Conservation (phyloP, 176 grass and related monocot species). For the Puya raimondii region DNA sequence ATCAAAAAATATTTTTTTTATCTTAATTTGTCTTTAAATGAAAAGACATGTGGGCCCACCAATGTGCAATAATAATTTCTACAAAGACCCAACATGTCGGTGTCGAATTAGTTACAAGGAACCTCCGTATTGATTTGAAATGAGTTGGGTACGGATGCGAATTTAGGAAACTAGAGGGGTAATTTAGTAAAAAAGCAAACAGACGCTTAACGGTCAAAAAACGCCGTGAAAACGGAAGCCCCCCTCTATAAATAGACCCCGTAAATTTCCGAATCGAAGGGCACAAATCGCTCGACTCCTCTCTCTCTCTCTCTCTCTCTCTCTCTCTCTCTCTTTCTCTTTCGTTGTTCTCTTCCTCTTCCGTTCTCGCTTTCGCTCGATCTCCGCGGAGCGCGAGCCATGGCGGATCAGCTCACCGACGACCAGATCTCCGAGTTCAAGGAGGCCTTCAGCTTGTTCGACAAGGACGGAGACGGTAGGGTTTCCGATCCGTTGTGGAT, state of each 20-base stretch:
- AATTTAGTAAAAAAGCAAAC: background rate
- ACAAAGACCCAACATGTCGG: too few species aligned
- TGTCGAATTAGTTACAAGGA: too few species aligned
- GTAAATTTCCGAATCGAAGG: background rate
- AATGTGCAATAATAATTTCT: too few species aligned
- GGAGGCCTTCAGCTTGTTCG: constrained; percentile 6
- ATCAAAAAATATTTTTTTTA: too few species aligned
- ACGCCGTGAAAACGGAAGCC: background rate
- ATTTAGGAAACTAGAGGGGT: background rate
- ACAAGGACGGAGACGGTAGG: background rate
- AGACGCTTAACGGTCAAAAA: background rate
- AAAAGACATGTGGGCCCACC: too few species aligned
- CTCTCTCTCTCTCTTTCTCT: background rate
- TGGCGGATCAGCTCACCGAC: background rate
- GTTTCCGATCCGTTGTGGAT: background rate
- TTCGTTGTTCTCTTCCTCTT: background rate
- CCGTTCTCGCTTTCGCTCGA: background rate
- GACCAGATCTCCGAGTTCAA: constrained; percentile 6
- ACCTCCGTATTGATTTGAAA: too few species aligned
- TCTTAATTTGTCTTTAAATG: too few species aligned
- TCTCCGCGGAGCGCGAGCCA: background rate
- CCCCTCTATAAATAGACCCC: background rate
- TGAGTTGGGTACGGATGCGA: too few species aligned
- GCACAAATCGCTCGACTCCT: constrained; percentile 1
- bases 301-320: background rate